These are phyloP conservation scores for Cryphonectria naterciae DNA, from an alignment of 2,329 filamentous ascomycete species.

Conservation along the genomic window DNA sequence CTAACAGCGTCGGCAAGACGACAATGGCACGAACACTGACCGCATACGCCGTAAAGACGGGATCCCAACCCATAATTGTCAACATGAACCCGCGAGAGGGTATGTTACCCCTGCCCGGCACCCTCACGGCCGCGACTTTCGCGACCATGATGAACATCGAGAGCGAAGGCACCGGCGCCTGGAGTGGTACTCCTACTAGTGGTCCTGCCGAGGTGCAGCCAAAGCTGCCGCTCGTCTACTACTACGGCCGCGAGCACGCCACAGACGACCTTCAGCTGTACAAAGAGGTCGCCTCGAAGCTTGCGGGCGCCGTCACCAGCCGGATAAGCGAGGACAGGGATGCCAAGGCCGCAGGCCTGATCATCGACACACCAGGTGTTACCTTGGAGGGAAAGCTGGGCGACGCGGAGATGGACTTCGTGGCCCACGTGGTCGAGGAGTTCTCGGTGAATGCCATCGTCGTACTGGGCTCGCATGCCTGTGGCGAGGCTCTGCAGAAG, in stretches of 20 bases:
- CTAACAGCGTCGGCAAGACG: constrained; percentile 81
- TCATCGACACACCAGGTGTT: constrained; percentile 82
- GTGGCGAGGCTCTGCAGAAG: constrained; percentile 74
- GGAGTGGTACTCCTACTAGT: constrained; percentile 88
- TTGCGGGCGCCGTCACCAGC: constrained; percentile 78
- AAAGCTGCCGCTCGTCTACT: constrained; percentile 89
- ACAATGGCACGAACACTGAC: constrained; percentile 77
- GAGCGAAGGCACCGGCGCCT: constrained; percentile 73
- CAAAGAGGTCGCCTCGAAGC: constrained; percentile 71
- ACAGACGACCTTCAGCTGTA: constrained; percentile 76
- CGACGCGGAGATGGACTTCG: constrained; percentile 68
- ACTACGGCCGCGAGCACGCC: constrained; percentile 75
- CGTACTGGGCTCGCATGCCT: constrained; percentile 76
- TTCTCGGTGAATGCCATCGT: constrained; percentile 78
- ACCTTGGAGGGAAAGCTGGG: constrained; percentile 61
- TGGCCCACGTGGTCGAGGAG: constrained; percentile 73
- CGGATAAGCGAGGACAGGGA: constrained; percentile 76
- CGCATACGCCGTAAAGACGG: constrained; percentile 76
- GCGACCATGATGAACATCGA: constrained; percentile 83
- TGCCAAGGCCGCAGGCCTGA: constrained; percentile 73
- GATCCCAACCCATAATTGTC: constrained; percentile 76
- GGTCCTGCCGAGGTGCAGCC: constrained; percentile 87
- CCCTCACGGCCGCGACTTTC: constrained; percentile 83
- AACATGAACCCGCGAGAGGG: constrained; percentile 85
- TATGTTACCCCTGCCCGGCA: constrained; percentile 77